Evolutionary conservation across 2,329 filamentous ascomycete genomes (phyloP).

Genomic region (Alternaria atra): DNA sequence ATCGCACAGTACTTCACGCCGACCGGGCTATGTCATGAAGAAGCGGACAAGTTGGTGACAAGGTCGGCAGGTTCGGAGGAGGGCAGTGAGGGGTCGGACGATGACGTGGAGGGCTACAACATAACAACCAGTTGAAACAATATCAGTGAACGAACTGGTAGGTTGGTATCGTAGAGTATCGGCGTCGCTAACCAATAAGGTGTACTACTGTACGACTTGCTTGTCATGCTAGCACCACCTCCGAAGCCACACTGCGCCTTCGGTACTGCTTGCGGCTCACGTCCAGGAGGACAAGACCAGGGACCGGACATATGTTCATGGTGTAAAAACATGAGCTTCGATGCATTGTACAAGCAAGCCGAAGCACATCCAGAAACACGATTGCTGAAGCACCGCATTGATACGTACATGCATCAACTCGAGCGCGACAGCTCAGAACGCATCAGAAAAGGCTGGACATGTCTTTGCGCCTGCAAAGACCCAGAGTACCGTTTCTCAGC

Average conservation of each 20-base stretch:
- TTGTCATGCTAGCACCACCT: constrained; percentile 31
- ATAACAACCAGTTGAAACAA: constrained; percentile 17
- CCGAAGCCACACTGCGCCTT: constrained; percentile 33
- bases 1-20: constrained; percentile 40
- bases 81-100: constrained; percentile 26
- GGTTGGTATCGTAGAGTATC: constrained; percentile 10
- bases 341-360: constrained; percentile 27
- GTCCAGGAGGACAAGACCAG: constrained; percentile 28
- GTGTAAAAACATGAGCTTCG: constrained; percentile 39
- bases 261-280: constrained; percentile 29
- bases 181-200: constrained; percentile 3
- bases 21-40: constrained; percentile 40
- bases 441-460: constrained; percentile 29
- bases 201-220: constrained; percentile 3
- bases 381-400: constrained; percentile 23
- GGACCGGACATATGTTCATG: constrained; percentile 33
- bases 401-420: constrained; percentile 30
- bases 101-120: constrained; percentile 40
- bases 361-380: constrained; percentile 21
- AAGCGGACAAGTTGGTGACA: constrained; percentile 31
- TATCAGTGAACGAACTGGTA: background rate
- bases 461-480: constrained; percentile 36
- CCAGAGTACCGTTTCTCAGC: constrained; percentile 25
- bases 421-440: constrained; percentile 30
- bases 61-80: constrained; percentile 27